Base-by-base conservation (phyloP, 805 yeast genomes). In the Tetrapisispora pingtungensis region DNA sequence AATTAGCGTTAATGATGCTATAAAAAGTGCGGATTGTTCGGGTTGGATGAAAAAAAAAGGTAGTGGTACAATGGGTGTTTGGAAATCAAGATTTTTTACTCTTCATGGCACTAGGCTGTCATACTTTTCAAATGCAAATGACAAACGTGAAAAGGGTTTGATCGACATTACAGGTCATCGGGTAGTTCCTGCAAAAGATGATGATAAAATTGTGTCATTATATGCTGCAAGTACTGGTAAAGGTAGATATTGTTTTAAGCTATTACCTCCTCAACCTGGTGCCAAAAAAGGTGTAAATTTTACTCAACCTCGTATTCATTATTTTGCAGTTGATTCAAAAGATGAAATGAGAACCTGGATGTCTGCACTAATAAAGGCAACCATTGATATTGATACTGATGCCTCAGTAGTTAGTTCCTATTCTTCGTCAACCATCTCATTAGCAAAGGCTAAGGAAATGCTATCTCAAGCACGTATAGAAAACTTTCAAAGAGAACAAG, bases 11-110 rank as follows among this genome's bases (percentile, higher is more conserved):
- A 78, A 76, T 48, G 84, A 85, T 37, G 82, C 97, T 0, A 76
- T 84, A 40, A 77, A 77, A 52, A 68, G 81, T 7, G 86, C 97
- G 0, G 83, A 74, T 44, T 78, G 71, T 54, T 79, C 86, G 40
- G 99, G 99, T 2, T 93, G 97, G 96, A 86, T 93, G 96, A 78
- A 88, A 43, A 93, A 93, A 64, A 80, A 84, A 51, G 95, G 96
- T 20, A 84, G 82, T 46, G 74, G 81, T 46, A 77, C 94, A 4
- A 77, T 84, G 55, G 86, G 89, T n/a, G 77, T 87, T 15, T 93
- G 98, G 97, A 83, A 89, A 55, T 81, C 81, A 45, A 75, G 98
- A 42, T 74, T 67, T 46, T 89, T 89, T 59, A 80, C 90, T 0
- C 69, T 93, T 31, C 96, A 93, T 65, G 96, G 95, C 3, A 93